A percentile compares a stretch with the other conserved stretches of the same genome.
These are phyloP conservation scores for Pyrenochaeta sp. DNA, from an alignment of 2,329 filamentous ascomycete species.

Conservation along the genomic window DNA sequence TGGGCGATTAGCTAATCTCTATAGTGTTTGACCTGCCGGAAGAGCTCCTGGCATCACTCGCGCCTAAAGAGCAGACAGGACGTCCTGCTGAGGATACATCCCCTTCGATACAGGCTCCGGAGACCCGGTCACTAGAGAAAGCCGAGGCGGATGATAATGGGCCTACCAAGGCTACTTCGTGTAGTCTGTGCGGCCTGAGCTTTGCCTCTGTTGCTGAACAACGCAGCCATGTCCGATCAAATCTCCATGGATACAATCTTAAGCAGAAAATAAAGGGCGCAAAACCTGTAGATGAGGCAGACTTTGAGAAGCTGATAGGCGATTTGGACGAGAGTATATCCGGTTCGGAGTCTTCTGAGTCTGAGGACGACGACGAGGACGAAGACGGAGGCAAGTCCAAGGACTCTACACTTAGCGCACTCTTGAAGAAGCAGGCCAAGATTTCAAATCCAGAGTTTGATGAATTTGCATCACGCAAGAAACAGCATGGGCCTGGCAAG, in stretches of 20 bases:
- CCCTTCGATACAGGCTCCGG: slow-evolving; percentile 9
- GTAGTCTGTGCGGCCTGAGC: slow-evolving; percentile 77
- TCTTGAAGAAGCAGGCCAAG: slow-evolving; percentile 84
- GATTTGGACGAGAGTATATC: slow-evolving; percentile 92
- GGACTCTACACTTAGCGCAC: slow-evolving; percentile 75
- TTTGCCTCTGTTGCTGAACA: slow-evolving; percentile 82
- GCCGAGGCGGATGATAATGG: slow-evolving; percentile 50
- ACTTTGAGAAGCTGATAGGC: slow-evolving; percentile 87
- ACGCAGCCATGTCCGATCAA: slow-evolving; percentile 84
- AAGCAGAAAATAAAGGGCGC: slow-evolving; percentile 86
- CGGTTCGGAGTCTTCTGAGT: slow-evolving; percentile 78
- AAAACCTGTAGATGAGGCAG: slow-evolving; percentile 75
- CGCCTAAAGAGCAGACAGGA: slow-evolving; percentile 58
- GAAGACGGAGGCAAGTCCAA: slow-evolving; percentile 59
- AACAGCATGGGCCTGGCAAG: slow-evolving; percentile 67
- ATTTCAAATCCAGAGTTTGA: slow-evolving; percentile 67
- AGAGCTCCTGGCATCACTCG: slow-evolving; percentile 74
- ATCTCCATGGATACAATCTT: slow-evolving; percentile 92
- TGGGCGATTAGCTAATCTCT: slow-evolving; percentile 15
- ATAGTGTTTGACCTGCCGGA: slow-evolving; percentile 83
- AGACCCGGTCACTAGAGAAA: slow-evolving; percentile 43
- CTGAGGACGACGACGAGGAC: slow-evolving; percentile 76
- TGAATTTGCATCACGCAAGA: slow-evolving; percentile 57
- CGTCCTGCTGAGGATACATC: slow-evolving; percentile 25
- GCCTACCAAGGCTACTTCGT: slow-evolving; percentile 72